These are phyloP conservation scores for Crepidotus sp. DNA, from an alignment of 1,284 basidiomycete genomes.

Conservation along the genomic window DNA sequence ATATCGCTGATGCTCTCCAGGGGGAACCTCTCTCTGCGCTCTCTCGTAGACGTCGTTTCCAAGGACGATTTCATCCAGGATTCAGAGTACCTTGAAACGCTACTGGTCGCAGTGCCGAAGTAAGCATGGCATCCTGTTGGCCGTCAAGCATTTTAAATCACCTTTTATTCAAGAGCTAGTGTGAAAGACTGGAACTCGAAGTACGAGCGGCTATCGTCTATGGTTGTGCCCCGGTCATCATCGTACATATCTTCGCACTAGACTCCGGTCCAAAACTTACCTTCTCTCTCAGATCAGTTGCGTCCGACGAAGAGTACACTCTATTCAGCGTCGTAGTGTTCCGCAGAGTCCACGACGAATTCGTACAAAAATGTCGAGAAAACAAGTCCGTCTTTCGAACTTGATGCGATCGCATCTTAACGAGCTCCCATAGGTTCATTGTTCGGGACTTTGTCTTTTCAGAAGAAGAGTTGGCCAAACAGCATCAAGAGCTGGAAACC, in stretches of 20 bases:
- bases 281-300: slow-evolving; percentile 42
- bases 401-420: slow-evolving; percentile 2
- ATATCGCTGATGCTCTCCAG: slow-evolving; percentile 34
- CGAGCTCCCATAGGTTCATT: slow-evolving; percentile 51
- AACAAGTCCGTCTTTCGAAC: slow-evolving; percentile 59
- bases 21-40: slow-evolving; percentile 88
- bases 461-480: slow-evolving; percentile 76
- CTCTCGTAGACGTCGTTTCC: slow-evolving; percentile 79
- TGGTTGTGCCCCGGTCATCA: slow-evolving; percentile 96
- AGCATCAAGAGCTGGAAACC: slow-evolving; percentile 72
- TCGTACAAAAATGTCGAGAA: slow-evolving; percentile 90
- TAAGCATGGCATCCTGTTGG: slow-evolving; percentile 36
- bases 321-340: slow-evolving; percentile 89
- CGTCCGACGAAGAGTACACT: slow-evolving; percentile 83
- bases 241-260: slow-evolving; percentile 40
- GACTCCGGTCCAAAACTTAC: neutral
- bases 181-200: slow-evolving; percentile 84
- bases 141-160: slow-evolving; percentile 21
- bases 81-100: slow-evolving; percentile 91
- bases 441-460: slow-evolving; percentile 94
- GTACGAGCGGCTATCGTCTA: slow-evolving; percentile 82
- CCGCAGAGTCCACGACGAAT: slow-evolving; percentile 87
- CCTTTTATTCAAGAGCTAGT: slow-evolving; percentile 50
- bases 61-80: slow-evolving; percentile 77
- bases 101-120: slow-evolving; percentile 94